phyloP scores from a whole-genome alignment of 768 basidiomycete species.

The Calvatia gigantea region DNA sequence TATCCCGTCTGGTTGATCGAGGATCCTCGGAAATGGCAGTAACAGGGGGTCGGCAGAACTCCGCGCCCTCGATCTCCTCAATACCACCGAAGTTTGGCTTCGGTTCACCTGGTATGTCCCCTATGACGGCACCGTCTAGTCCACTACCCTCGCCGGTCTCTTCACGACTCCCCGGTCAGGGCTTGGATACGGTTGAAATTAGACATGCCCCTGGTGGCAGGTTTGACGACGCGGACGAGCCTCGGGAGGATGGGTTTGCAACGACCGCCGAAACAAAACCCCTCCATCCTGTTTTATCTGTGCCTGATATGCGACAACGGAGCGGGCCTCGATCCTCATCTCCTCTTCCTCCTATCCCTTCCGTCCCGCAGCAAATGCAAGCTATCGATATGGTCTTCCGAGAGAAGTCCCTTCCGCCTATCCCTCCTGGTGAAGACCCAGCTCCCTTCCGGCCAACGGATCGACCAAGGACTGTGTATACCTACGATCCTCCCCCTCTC shows the following conservation, averaged over 20 bases:
- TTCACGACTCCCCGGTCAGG: constrained; percentile 56
- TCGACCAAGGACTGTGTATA: constrained; percentile 65
- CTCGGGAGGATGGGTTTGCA: constrained; percentile 28
- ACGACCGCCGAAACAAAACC: constrained; percentile 29
- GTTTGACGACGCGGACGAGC: constrained; percentile 26
- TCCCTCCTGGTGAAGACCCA: constrained; percentile 58
- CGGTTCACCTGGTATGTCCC: constrained; percentile 63
- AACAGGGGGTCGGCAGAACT: constrained; percentile 51
- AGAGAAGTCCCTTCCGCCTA: constrained; percentile 77
- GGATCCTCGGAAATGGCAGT: constrained; percentile 43
- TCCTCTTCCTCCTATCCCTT: constrained; percentile 25
- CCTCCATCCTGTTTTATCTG: constrained; percentile 55
- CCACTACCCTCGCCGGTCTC: constrained; percentile 73
- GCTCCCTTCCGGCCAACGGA: constrained; percentile 39
- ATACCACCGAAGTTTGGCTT: constrained; percentile 51
- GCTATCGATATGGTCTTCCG: constrained; percentile 30
- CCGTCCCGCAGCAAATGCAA: constrained; percentile 18
- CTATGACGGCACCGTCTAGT: constrained; percentile 74
- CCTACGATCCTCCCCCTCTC: constrained; percentile 51
- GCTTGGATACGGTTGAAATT: constrained; percentile 32
- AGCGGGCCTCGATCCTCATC: constrained; percentile 26
- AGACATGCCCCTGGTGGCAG: constrained; percentile 38
- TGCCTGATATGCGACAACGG: constrained; percentile 57
- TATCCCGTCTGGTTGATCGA: constrained; percentile 81
- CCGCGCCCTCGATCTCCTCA: constrained; percentile 67